Conservation (phyloP, 2,329 filamentous ascomycete species). For the Arthrobotrys sphaeroides region DNA sequence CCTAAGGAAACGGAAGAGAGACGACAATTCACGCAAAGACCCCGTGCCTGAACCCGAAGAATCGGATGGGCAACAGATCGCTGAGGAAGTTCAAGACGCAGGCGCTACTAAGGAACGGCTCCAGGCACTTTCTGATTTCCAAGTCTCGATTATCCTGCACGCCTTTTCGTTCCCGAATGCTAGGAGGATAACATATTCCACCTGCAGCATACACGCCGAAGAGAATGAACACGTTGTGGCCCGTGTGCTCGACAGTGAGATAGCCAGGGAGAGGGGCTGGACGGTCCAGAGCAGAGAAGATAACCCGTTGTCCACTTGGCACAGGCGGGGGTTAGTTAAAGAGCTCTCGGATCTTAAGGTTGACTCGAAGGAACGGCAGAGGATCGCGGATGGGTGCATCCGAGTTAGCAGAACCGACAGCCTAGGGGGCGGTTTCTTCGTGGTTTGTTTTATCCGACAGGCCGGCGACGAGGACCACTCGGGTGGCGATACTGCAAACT, state of each 20-base stretch:
- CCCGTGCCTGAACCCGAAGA: conserved; percentile 57
- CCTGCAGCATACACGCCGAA: conserved; percentile 84
- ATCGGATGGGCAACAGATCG: conserved; percentile 60
- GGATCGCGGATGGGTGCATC: conserved; percentile 35
- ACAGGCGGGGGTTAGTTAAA: conserved; percentile 67
- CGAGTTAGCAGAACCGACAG: conserved; percentile 43
- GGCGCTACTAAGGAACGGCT: conserved; percentile 71
- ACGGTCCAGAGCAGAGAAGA: conserved; percentile 74
- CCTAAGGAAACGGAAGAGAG: conserved; percentile 51
- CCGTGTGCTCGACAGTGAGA: conserved; percentile 72
- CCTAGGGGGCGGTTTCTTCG: conserved; percentile 46
- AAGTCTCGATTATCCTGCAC: conserved; percentile 81
- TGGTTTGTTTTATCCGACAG: conserved; percentile 41
- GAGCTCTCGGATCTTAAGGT: conserved; percentile 28
- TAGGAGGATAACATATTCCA: conserved; percentile 84
- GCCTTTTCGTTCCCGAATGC: conserved; percentile 83
- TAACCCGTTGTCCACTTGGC: conserved; percentile 82
- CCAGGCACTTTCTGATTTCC: conserved; percentile 78
- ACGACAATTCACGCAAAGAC: conserved; percentile 22
- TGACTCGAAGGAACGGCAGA: conserved; percentile 8
- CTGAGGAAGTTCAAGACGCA: conserved; percentile 61
- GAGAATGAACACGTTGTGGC: conserved; percentile 91
- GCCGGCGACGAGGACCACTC: not conserved
- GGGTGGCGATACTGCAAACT: not conserved
- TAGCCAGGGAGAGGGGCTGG: conserved; percentile 78